Evolutionary conservation across 345 rosid genomes (phyloP).

Genomic region (Moricandia moricandioides): DNA sequence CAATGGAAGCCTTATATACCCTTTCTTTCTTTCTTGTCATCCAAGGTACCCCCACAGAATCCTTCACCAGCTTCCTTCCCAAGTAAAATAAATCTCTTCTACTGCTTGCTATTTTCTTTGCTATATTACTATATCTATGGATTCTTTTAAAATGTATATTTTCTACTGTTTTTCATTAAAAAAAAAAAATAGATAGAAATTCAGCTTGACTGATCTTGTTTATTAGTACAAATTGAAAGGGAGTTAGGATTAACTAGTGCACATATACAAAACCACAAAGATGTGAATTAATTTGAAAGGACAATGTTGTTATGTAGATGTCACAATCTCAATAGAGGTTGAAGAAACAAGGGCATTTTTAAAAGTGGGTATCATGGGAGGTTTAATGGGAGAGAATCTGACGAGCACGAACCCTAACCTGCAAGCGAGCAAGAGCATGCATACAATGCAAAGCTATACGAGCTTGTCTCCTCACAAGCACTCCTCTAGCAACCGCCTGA

Average conservation of each 20-base stretch:
- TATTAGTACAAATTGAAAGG: not conserved
- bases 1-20: not conserved
- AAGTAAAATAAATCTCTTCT: not conserved
- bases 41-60: conserved; percentile 18
- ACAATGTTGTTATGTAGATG: conserved; percentile 15
- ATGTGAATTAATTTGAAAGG: not conserved
- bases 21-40: conserved; percentile 13
- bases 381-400: conserved; percentile 49
- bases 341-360: not conserved
- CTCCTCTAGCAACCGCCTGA: conserved; percentile 77
- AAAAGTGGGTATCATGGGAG: not conserved
- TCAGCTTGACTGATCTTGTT: conserved; percentile 7
- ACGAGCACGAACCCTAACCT: conserved; percentile 69
- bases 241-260: conserved; percentile 26
- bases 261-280: conserved; percentile 22
- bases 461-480: conserved; percentile 58
- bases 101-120: not conserved
- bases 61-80: not conserved
- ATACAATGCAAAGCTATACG: conserved; percentile 68
- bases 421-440: conserved; percentile 75
- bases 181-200: conserved; percentile 9
- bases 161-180: not conserved
- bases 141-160: conserved; percentile 8
- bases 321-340: conserved; percentile 20
- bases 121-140: conserved; percentile 8